Evolutionary conservation across 2,329 filamentous ascomycete species (phyloP), one percentile per base, ranked within the genome.

Genomic region (Talaromyces islandicus): DNA sequence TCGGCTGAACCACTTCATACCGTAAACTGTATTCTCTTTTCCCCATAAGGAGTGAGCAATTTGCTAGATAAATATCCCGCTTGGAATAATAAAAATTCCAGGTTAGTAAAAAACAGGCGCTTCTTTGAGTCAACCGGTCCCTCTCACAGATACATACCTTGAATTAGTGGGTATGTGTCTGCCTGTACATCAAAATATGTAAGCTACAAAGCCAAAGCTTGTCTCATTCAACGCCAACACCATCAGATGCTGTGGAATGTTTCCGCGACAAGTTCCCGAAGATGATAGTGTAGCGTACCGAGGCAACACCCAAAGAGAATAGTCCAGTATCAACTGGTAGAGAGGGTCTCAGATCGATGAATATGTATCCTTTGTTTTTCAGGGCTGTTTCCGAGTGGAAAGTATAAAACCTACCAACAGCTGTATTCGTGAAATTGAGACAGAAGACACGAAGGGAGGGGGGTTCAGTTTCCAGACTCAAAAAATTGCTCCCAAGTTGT

Each of bases 1-100:
- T 43, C 32, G 38, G 24, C 25, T 27, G 30, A 6, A 27, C n/a
- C 38, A 54, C 46, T 54, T 83, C 62, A 63, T 63, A 48, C 46
- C 54, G 54, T 27, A 12, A n/a, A 30, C 21, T 50, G 17, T 7
- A 10, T 41, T 57, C 32, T 52, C 14, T 21, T 10, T 27, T 30
- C 21, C 41, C 43, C 25, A 57, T 32, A 30, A 50, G 48, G 48
- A 52, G 14, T 21, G 48, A 52, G 24, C n/a, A 52, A 7, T 21
- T 51, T 27, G 19, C 24, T 52, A 52, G 48, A 21, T 12, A 27
- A 29, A 29, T 21, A 14, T 29, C 48, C 48, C 27, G 19, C 27
- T 17, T 52, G 32, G 12, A 29, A 9, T 52, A 29, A n/a, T n/a
- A 27, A 29, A 29, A 29, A 30, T 7, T 52, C 21, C 25, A 52